phyloP scores from a whole-genome alignment of 805 yeast species.

The Metschnikowia aberdeeniae region DNA sequence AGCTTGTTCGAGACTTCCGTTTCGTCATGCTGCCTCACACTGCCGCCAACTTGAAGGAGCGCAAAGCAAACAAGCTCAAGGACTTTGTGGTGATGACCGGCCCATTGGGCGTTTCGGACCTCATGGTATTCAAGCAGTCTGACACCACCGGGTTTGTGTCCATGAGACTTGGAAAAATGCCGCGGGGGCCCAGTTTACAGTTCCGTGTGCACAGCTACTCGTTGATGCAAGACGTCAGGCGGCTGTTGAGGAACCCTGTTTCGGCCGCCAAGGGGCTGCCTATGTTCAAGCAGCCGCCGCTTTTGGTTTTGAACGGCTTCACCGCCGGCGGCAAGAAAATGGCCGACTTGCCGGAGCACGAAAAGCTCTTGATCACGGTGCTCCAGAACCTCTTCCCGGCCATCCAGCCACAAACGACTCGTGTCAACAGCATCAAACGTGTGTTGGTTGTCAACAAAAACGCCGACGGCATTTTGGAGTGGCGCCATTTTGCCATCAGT shows the following conservation, averaged over 20 bases:
- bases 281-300: constrained; percentile 75
- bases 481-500: constrained; percentile 86
- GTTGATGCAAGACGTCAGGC: constrained; percentile 73
- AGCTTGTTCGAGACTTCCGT: constrained; percentile 83
- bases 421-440: constrained; percentile 70
- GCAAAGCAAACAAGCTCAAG: constrained; percentile 80
- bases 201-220: constrained; percentile 77
- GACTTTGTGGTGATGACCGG: constrained; percentile 99
- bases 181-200: constrained; percentile 91
- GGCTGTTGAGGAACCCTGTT: constrained; percentile 71
- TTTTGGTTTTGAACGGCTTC: constrained; percentile 91
- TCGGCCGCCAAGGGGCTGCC: constrained; percentile 60
- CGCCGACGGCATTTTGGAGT: constrained; percentile 68
- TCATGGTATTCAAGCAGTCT: constrained; percentile 82
- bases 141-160: constrained; percentile 75
- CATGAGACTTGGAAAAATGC: constrained; percentile 79
- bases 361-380: constrained; percentile 79
- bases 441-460: constrained; percentile 80
- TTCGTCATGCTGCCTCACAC: constrained; percentile 95
- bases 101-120: constrained; percentile 87
- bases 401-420: constrained; percentile 77
- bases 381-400: constrained; percentile 97
- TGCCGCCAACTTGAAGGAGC: constrained; percentile 80
- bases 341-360: constrained; percentile 60
- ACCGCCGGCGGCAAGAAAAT: constrained; percentile 43